Evolutionary conservation across 306 rosid species (phyloP).

Genomic region (Vicia villosa): DNA sequence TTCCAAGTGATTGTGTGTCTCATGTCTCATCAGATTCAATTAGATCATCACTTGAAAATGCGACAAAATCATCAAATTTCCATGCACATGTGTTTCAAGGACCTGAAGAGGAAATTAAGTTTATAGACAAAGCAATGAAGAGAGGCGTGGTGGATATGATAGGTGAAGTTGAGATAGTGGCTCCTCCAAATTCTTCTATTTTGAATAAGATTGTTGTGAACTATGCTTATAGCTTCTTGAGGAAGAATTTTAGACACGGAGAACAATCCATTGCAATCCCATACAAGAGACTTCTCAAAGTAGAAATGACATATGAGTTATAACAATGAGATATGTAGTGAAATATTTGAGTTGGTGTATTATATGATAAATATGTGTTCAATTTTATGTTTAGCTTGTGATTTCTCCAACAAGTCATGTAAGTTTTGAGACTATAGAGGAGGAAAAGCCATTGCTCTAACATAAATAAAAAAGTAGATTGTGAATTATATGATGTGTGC

Average conservation of each 20-base stretch:
- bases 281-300: conserved; percentile 60
- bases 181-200: conserved; percentile 59
- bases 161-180: conserved; percentile 77
- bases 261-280: conserved; percentile 56
- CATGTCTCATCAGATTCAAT: conserved; percentile 33
- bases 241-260: conserved; percentile 72
- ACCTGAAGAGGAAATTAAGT: conserved; percentile 55
- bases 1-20: conserved; percentile 9
- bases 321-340: neutral
- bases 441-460: neutral
- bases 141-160: conserved; percentile 71
- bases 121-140: conserved; percentile 59
- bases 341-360: neutral
- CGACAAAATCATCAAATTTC: conserved; percentile 22
- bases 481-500: neutral
- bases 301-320: conserved; percentile 57
- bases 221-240: conserved; percentile 59
- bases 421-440: neutral
- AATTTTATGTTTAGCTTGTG: neutral
- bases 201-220: conserved; percentile 67
- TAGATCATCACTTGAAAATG: neutral
- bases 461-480: neutral
- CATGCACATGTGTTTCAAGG: conserved; percentile 34
- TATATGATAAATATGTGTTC: neutral
- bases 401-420: neutral